Base-by-base conservation (phyloP, 2,329 filamentous ascomycete genomes). In the Grosmannia serpens region DNA sequence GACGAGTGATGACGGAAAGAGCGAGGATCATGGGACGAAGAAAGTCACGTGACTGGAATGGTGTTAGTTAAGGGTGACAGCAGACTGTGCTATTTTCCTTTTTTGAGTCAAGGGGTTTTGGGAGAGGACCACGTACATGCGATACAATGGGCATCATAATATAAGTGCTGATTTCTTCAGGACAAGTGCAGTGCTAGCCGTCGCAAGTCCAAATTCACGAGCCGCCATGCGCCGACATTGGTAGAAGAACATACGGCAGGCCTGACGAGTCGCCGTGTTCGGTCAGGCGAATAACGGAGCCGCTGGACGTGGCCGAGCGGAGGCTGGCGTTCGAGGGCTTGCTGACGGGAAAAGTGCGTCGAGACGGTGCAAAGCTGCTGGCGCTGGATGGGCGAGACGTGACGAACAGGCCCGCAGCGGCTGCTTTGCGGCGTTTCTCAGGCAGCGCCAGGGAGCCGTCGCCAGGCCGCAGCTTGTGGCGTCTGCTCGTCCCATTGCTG, bases 241-340 rank as follows among this genome's bases (percentile, higher is more conserved):
- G 51, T n/a, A 53, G n/a, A 17, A 76, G 65, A 17, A 75, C 69
- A 59, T 75, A 76, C 3, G 73, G 71, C 59, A 75, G 44, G 13
- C 66, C 67, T 15, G 67, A 66, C 10, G 62, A 59, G 55, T 73
- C 71, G 6, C 66, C 62, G 20, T 67, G 62, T 29, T 69, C 75
- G 15, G 77, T 73, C 33, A 81, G 69, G 9, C 78, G 73, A 50
- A 81, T 79, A 5, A 81, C 76, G 7, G 74, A 77, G 8, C 70
- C 72, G 2, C 64, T 69, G 15, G 73, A 74, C 5, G 65, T 65
- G 26, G 66, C 67, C 29, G 74, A 73, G 35, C 73, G 70, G 38
- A 74, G 60, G 56, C 74, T 79, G 17, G 69, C 64, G 35, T 67
- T 73, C 2, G 74, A 75, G 17, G 69, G 65, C 50, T 71, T 69